Evolutionary conservation across 352 stramenopile species (phyloP).

Genomic region (Phytophthora quininea): DNA sequence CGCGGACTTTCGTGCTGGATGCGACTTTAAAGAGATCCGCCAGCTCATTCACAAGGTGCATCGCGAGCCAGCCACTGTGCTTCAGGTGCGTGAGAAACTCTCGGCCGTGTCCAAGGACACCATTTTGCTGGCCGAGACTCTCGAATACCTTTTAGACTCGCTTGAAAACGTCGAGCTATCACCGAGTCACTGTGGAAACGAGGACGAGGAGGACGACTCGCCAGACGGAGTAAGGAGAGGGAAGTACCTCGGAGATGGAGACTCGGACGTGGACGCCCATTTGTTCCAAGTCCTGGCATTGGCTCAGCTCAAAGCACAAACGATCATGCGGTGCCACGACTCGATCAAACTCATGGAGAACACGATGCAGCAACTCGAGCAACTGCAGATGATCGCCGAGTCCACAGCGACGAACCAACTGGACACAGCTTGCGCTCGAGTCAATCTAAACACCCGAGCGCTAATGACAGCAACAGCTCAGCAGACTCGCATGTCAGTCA

Average conservation of each 20-base stretch:
- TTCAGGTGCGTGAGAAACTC: conserved; percentile 92
- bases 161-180: conserved; percentile 87
- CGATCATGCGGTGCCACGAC: conserved; percentile 93
- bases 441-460: conserved; percentile 90
- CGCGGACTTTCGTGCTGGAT: conserved; percentile 95
- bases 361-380: conserved; percentile 92
- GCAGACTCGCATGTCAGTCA: conserved; percentile 68
- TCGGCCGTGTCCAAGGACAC: conserved; percentile 93
- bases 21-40: conserved; percentile 95
- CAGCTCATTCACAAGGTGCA: conserved; percentile 89
- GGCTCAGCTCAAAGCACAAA: conserved; percentile 85
- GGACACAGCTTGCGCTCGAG: conserved; percentile 84
- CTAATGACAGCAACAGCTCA: conserved; percentile 84
- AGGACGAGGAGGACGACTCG: conserved; percentile 61
- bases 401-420: conserved; percentile 92
- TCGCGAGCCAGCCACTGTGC: conserved; percentile 84
- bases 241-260: conserved; percentile 18
- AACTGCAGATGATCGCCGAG: conserved; percentile 93
- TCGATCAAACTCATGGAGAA: conserved; percentile 96
- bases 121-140: conserved; percentile 95
- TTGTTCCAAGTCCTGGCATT: conserved; percentile 95
- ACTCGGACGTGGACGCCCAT: conserved; percentile 50
- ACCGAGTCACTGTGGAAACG: conserved; percentile 16
- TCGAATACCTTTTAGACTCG: conserved; percentile 96
- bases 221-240: conserved; percentile 13